Conservation (phyloP, 257 asterid species). For the Nicotiana undulata region DNA sequence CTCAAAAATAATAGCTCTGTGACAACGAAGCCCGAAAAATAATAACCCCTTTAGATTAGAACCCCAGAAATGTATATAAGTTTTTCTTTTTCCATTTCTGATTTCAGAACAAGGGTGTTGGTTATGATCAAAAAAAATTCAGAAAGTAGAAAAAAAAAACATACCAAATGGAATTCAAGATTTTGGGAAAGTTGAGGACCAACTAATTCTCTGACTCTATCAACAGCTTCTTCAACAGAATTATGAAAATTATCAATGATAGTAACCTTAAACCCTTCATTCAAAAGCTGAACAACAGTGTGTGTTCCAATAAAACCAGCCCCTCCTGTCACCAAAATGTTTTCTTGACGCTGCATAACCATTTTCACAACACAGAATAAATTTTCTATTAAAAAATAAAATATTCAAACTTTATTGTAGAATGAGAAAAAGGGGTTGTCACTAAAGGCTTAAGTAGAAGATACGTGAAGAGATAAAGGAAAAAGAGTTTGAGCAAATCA, state of each 20-base stretch:
- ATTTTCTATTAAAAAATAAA: neutral
- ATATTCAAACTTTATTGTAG: neutral
- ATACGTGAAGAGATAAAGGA: neutral
- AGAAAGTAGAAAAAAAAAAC: neutral
- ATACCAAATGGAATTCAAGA: conserved; percentile 68
- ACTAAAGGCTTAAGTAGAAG: neutral
- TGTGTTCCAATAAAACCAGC: conserved; percentile 97
- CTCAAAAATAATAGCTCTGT: no score
- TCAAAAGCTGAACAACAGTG: conserved; percentile 69
- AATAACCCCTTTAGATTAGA: neutral
- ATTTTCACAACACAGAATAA: neutral
- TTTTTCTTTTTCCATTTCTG: neutral
- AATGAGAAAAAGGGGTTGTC: neutral
- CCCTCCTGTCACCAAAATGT: conserved; percentile 82
- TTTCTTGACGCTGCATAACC: conserved; percentile 12
- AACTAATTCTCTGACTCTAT: conserved; percentile 42
- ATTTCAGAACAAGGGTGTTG: neutral
- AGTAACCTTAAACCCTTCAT: conserved; percentile 66
- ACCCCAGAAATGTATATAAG: neutral
- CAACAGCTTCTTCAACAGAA: conserved; percentile 68
- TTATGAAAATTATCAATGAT: conserved; percentile 79
- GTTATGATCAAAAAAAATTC: neutral
- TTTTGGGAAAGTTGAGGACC: conserved; percentile 58
- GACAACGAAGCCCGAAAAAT: no score
- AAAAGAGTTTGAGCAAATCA: neutral